Conservation (phyloP, 192 early-diverging fungal species). For the Cladochytrium replicatum region DNA sequence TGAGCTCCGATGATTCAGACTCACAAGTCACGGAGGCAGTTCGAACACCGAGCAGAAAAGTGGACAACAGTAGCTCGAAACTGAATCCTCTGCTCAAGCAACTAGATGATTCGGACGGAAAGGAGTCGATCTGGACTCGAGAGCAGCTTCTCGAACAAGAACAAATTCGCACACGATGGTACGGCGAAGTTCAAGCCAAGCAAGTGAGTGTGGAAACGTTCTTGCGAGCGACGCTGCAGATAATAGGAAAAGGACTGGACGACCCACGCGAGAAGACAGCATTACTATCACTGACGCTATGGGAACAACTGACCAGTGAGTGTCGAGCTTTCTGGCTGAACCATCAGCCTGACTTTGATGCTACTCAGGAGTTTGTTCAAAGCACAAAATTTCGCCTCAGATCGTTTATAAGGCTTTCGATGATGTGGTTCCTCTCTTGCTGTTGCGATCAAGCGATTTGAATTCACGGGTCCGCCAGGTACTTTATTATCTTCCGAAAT, state of each 20-base stretch:
- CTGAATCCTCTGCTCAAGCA: background rate
- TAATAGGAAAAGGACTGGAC: conserved; percentile 34
- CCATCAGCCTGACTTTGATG: conserved; percentile 5
- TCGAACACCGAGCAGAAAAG: too few relatives aligned
- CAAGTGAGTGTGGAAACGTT: conserved; percentile 30
- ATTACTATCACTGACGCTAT: conserved; percentile 31
- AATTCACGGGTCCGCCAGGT: conserved; percentile 44
- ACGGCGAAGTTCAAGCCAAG: conserved; percentile 13
- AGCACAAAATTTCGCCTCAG: conserved; percentile 31
- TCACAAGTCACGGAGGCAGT: too few relatives aligned
- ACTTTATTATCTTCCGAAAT: conserved; percentile 8
- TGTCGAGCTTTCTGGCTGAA: background rate
- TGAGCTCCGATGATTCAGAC: too few relatives aligned
- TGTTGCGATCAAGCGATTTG: conserved; percentile 44
- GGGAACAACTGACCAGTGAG: conserved; percentile 38
- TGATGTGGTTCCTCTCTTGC: conserved; percentile 30
- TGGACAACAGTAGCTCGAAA: too few relatives aligned
- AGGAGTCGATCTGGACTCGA: too few relatives aligned
- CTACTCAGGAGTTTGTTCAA: conserved; percentile 32
- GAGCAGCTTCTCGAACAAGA: conserved; percentile 10
- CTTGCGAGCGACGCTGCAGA: conserved; percentile 36
- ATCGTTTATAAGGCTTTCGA: conserved; percentile 39
- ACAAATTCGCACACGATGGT: conserved; percentile 9
- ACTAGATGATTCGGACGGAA: too few relatives aligned
- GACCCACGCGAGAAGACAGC: conserved; percentile 47